These are phyloP conservation scores for Solanum dulcamara DNA, from an alignment of 257 asterid species.

Conservation along the genomic window DNA sequence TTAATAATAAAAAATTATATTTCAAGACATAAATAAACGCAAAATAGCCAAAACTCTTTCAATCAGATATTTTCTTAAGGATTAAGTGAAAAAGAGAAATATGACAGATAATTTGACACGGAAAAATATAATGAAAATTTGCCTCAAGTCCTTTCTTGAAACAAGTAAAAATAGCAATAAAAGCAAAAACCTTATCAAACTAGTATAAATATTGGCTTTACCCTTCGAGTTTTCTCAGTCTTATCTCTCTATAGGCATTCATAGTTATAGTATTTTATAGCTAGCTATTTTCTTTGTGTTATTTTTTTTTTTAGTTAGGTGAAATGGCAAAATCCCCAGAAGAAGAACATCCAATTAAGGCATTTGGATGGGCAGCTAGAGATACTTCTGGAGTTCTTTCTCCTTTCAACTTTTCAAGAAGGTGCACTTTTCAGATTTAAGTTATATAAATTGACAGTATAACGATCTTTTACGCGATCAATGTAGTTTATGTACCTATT, in stretches of 20 bases:
- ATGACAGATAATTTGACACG: neutral
- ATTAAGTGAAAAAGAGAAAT: neutral
- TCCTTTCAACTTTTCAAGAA: slow-evolving; percentile 23
- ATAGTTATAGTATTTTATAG: neutral
- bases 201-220: neutral
- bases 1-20: neutral
- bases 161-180: neutral
- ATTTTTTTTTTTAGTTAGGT: neutral
- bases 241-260: neutral
- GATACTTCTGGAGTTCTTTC: slow-evolving; percentile 18
- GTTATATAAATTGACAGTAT: neutral
- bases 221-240: neutral
- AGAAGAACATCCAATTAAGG: neutral
- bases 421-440: neutral
- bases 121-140: neutral
- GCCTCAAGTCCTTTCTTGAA: neutral
- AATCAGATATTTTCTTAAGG: neutral
- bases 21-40: neutral
- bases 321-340: neutral
- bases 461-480: fast-evolving
- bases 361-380: neutral
- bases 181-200: neutral
- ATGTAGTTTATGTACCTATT: too few species aligned
- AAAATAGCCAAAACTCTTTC: neutral
- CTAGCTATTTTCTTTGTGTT: neutral